These are phyloP conservation scores for Phaseolus coccineus DNA, from an alignment of 331 rosid species.

Conservation along the genomic window DNA sequence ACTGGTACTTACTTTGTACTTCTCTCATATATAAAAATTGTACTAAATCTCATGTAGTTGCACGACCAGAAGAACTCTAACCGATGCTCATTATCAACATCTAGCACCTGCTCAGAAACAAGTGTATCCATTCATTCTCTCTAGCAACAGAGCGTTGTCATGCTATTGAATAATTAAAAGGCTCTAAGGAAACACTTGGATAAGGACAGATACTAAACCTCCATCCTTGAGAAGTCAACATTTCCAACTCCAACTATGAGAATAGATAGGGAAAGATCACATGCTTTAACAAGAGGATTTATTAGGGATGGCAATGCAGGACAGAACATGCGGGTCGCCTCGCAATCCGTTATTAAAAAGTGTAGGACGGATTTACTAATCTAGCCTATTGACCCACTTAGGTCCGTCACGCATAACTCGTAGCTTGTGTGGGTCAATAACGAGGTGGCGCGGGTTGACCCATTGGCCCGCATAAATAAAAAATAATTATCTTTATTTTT, in stretches of 20 bases:
- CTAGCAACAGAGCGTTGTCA: background rate
- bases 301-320: too few relatives aligned
- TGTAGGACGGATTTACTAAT: too few relatives aligned
- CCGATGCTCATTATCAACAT: constrained; percentile 76
- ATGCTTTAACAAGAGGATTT: constrained; percentile 80
- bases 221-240: constrained; percentile 84
- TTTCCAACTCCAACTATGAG: constrained; percentile 89
- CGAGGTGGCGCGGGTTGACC: too few relatives aligned
- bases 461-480: too few relatives aligned
- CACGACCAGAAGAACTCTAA: constrained; percentile 70
- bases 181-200: background rate
- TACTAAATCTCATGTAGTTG: constrained; percentile 87
- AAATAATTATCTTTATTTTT: too few relatives aligned
- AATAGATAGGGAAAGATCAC: constrained; percentile 84
- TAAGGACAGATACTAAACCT: constrained; percentile 51
- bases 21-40: constrained; percentile 89
- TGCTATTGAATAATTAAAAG: background rate
- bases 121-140: constrained; percentile 22
- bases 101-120: constrained; percentile 61
- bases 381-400: too few relatives aligned
- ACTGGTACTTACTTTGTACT: constrained; percentile 65
- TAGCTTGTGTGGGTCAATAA: too few relatives aligned
- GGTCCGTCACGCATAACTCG: too few relatives aligned
- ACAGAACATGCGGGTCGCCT: too few relatives aligned
- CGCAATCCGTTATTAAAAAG: too few relatives aligned